Base-by-base conservation (phyloP, 768 basidiomycete species). In the Lepiota venenata region DNA sequence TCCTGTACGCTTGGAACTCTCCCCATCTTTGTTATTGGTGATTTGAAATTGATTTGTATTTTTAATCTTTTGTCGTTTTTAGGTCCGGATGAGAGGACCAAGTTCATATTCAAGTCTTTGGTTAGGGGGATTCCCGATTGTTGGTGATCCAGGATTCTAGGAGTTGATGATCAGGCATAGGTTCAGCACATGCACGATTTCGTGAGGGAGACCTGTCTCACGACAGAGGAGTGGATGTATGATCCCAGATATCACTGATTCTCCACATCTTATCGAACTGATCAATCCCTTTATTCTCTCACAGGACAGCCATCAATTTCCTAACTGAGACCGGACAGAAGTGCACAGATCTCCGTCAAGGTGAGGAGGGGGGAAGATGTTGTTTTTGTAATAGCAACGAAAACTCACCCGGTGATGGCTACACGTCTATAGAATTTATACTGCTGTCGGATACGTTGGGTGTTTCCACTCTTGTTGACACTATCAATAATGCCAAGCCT, bases 141-240 rank as follows among this genome's bases (percentile, higher is more conserved):
- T 25, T 18, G 20, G 11, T 15, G 43, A 37, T 12, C 37, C 1
- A 37, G 36, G 4, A 4, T 12, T 5, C 51, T 4, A 15, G 22
- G 37, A 42, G 25, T 29, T 45, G 27, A 32, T 8, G 10, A 32
- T 32, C 10, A 32, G 2, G 8, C 32, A 27, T 70, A 91, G 69
- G 64, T 87, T 50, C 76, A 73, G 25, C 89, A 93, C 64, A 57
- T 93, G 7, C 91, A 93, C 63, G 78, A 82, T 37, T 90, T 91
- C 59, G 73, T 90, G 20, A 75, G 74, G 41, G 91, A 92, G 67
- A 87, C 88, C 1, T 77, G 81, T 54, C 68, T 93, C 48, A 90
- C 91, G 15, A 87, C 83, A 1, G 87, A 92, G 2, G 92, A 94
- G 73, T 94, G 92, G 92, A 85, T 85, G 86, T 77, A 60, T 14